Conservation (phyloP, 495 filamentous ascomycete species). For the Neurospora sp. region DNA sequence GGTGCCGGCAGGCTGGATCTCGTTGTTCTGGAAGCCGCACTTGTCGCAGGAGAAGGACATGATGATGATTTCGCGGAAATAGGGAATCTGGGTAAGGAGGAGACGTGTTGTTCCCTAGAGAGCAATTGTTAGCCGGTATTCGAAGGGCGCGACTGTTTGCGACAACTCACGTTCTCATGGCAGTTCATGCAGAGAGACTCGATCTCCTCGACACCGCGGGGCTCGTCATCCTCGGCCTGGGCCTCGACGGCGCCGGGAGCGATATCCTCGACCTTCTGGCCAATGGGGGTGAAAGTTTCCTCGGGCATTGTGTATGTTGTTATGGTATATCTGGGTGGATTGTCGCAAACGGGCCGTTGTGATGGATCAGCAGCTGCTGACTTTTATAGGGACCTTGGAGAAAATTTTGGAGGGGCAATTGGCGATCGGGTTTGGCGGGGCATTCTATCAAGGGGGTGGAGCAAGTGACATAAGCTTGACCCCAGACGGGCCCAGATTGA, state of each 20-base stretch:
- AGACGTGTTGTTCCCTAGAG: constrained; percentile 71
- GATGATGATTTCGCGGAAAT: constrained; percentile 91
- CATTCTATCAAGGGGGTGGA: constrained; percentile 12
- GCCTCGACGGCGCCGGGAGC: constrained; percentile 17
- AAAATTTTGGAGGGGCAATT: constrained; percentile 30
- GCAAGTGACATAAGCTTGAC: not conserved
- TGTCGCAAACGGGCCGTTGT: not conserved
- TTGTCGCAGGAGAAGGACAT: constrained; percentile 91
- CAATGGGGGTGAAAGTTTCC: constrained; percentile 41
- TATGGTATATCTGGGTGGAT: not conserved
- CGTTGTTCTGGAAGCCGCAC: constrained; percentile 81
- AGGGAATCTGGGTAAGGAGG: constrained; percentile 83
- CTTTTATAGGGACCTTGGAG: constrained; percentile 3
- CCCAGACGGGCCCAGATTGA: not conserved
- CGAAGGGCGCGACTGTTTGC: not conserved
- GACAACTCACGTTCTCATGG: constrained; percentile 61
- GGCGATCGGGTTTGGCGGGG: constrained; percentile 18
- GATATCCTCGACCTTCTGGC: constrained; percentile 41
- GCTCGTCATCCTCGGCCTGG: constrained; percentile 35
- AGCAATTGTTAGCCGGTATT: constrained; percentile 2
- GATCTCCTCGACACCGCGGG: constrained; percentile 49
- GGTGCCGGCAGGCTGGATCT: constrained; percentile 79
- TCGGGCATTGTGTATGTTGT: constrained; percentile 23
- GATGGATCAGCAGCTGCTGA: not conserved
- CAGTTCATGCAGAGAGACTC: constrained; percentile 40